These are phyloP conservation scores for Caryopteris hybrid DNA, from an alignment of 305 asterid genomes.

Conservation along the genomic window DNA sequence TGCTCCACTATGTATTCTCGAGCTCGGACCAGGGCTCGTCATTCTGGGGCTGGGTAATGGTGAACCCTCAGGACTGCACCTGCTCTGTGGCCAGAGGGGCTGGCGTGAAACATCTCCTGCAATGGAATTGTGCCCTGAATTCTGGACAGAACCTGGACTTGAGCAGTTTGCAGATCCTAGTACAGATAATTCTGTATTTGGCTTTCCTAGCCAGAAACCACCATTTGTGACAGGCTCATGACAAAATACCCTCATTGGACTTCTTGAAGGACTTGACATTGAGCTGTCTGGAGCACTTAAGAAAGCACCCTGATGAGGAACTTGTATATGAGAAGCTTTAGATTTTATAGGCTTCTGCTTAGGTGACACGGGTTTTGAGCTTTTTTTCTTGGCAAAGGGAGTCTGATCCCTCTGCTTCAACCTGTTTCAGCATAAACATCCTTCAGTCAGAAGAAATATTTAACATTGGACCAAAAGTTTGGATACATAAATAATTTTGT, in stretches of 20 bases:
- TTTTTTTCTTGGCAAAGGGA: conserved; percentile 34
- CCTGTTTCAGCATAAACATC: conserved; percentile 21
- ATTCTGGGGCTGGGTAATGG: conserved; percentile 75
- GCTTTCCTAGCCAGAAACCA: conserved; percentile 51
- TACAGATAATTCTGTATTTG: conserved; percentile 39
- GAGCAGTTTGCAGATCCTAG: conserved; percentile 63
- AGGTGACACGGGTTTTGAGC: conserved; percentile 40
- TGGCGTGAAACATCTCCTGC: conserved; percentile 63
- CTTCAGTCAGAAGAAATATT: conserved; percentile 23
- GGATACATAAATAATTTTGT: not conserved
- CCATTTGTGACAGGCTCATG: conserved; percentile 37
- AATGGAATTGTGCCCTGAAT: conserved; percentile 63
- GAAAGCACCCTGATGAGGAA: conserved; percentile 48
- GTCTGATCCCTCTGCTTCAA: conserved; percentile 39
- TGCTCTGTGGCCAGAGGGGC: conserved; percentile 62
- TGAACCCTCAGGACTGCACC: conserved; percentile 69
- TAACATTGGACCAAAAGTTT: conserved; percentile 13
- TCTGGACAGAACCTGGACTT: conserved; percentile 68
- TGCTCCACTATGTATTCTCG: conserved; percentile 68
- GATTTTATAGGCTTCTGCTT: conserved; percentile 40
- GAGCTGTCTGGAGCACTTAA: conserved; percentile 67
- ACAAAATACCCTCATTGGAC: conserved; percentile 56
- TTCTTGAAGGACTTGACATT: conserved; percentile 80
- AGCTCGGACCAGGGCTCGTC: conserved; percentile 70
- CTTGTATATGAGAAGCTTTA: conserved; percentile 45